Percentiles rank a stretch among this genome's conserved stretches.
phyloP scores from a whole-genome alignment of 2,329 filamentous ascomycete species.

The Aspergillus chevalieri region DNA sequence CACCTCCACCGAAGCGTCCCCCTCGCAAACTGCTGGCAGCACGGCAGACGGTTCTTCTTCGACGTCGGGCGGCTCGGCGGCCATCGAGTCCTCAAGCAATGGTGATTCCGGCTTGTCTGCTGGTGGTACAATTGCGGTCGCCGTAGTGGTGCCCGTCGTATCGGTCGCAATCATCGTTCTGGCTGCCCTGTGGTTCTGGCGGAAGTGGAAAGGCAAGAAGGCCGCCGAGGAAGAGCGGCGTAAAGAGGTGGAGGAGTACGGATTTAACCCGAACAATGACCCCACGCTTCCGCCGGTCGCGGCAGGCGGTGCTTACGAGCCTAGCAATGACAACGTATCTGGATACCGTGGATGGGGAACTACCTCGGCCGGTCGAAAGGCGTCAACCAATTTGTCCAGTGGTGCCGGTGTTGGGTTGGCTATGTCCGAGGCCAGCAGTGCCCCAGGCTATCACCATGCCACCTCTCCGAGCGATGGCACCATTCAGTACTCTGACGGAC shows the following conservation, averaged over 20 bases:
- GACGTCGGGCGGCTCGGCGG: constrained; percentile 19
- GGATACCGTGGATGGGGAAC: constrained; percentile 96
- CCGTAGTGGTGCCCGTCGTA: constrained; percentile 87
- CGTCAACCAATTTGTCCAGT: constrained; percentile 82
- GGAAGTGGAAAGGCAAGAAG: constrained; percentile 78
- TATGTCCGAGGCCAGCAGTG: constrained; percentile 65
- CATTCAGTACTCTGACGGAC: constrained; percentile 57
- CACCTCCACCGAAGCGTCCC: constrained; percentile 11
- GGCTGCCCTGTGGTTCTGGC: constrained; percentile 76
- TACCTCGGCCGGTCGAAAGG: constrained; percentile 69
- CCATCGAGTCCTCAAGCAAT: constrained; percentile 18
- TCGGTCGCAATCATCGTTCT: constrained; percentile 76
- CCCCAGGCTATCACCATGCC: constrained; percentile 46
- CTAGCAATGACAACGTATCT: constrained; percentile 63
- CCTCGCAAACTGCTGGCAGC: constrained; percentile 2
- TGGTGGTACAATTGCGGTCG: constrained; percentile 74
- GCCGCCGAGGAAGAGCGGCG: constrained; percentile 78
- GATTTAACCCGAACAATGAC: constrained; percentile 95
- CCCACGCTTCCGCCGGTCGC: constrained; percentile 64
- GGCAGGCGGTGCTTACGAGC: constrained; percentile 46
- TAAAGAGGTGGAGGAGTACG: constrained; percentile 96
- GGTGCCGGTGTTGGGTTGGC: constrained; percentile 54
- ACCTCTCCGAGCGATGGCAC: constrained; percentile 61
- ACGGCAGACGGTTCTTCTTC: constrained; percentile 19
- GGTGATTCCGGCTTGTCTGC: constrained; percentile 34